Evolutionary conservation across 2,329 filamentous ascomycete genomes (phyloP).

Genomic region (Mycosphaerelloides madeirae): DNA sequence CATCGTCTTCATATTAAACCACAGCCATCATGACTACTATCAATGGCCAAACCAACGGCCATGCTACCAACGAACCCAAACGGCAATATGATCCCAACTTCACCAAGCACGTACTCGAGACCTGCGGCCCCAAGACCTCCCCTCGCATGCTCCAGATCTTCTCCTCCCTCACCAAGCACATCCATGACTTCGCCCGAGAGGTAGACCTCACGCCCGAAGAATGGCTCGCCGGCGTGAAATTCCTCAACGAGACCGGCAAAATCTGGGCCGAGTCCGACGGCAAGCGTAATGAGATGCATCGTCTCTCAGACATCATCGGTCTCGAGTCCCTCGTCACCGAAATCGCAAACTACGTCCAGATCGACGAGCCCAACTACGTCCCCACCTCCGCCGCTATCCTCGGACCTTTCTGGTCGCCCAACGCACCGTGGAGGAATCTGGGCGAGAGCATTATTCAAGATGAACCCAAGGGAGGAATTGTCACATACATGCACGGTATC

Average conservation of each 20-base stretch:
- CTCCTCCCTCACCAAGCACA: constrained; percentile 60
- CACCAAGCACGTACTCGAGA: constrained; percentile 67
- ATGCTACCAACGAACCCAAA: neutral
- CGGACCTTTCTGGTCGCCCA: constrained; percentile 68
- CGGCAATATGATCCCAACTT: constrained; percentile 68
- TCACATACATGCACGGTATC: constrained; percentile 64
- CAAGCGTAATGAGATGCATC: constrained; percentile 69
- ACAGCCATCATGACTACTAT: too few species aligned
- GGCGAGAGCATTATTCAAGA: constrained; percentile 64
- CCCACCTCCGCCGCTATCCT: constrained; percentile 74
- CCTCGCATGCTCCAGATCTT: constrained; percentile 63
- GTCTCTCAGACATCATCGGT: constrained; percentile 68
- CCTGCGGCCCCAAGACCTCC: constrained; percentile 65
- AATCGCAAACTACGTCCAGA: constrained; percentile 57
- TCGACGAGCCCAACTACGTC: constrained; percentile 56
- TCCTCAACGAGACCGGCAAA: constrained; percentile 69
- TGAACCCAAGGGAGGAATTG: constrained; percentile 53
- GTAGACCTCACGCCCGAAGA: constrained; percentile 72
- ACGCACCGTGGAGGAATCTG: constrained; percentile 63
- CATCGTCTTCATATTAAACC: too few species aligned
- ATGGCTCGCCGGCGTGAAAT: constrained; percentile 71
- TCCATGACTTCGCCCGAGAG: constrained; percentile 75
- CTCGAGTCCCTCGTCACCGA: constrained; percentile 67
- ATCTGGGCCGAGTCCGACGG: constrained; percentile 52
- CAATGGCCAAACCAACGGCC: too few species aligned